A percentile compares a stretch with the other conserved stretches of the same genome.
These are phyloP conservation scores for Euphorbia schlechtendalii DNA, from an alignment of 441 rosid species.

Conservation along the genomic window DNA sequence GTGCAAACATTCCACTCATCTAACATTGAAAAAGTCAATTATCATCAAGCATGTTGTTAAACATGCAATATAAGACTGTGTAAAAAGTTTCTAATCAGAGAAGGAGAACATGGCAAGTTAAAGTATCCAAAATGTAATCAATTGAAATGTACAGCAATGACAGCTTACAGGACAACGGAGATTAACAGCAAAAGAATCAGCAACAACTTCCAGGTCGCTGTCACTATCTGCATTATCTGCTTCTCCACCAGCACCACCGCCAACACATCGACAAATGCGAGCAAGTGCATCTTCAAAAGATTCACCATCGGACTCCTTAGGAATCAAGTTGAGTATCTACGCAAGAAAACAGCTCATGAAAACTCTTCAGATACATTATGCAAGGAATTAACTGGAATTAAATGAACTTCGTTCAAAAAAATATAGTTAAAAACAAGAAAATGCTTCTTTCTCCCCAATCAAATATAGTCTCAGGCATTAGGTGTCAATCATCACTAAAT, in stretches of 20 bases:
- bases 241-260: slow-evolving; percentile 94
- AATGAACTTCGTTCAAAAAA: neutral
- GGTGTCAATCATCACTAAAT: neutral
- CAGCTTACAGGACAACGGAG: slow-evolving; percentile 94
- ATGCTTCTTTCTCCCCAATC: neutral
- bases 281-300: slow-evolving; percentile 75
- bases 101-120: neutral
- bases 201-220: slow-evolving; percentile 98
- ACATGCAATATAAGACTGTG: too few species aligned
- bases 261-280: slow-evolving; percentile 87
- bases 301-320: slow-evolving; percentile 84
- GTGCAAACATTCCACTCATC: neutral
- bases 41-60: too few species aligned
- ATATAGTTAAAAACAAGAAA: neutral
- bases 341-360: slow-evolving; percentile 17
- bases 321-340: slow-evolving; percentile 81
- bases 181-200: slow-evolving; percentile 69
- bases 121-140: neutral
- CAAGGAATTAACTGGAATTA: neutral
- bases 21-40: neutral
- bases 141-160: neutral
- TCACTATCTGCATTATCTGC: slow-evolving; percentile 87
- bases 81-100: neutral
- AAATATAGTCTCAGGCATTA: neutral
- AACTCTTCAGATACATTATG: neutral